Percentiles rank a stretch among this genome's conserved stretches.
These are phyloP conservation scores for Monocercomonoides exilis DNA, from an alignment of 78 protist genomes.

Conservation along the genomic window DNA sequence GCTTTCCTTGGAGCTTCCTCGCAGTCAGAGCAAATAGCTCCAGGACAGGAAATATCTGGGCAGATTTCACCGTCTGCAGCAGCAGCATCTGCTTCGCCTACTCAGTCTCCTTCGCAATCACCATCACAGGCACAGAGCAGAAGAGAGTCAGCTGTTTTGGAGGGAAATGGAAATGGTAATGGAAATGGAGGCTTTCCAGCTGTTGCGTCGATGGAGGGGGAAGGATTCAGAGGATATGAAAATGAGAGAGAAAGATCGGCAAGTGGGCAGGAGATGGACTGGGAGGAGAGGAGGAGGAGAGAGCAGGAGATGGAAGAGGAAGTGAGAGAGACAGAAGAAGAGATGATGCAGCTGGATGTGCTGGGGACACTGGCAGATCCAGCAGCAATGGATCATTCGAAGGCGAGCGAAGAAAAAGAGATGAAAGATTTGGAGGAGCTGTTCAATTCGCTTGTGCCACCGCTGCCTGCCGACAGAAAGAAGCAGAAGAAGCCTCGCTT, in stretches of 20 bases:
- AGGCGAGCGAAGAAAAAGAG: too few species aligned
- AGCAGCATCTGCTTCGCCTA: neutral
- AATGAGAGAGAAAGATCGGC: neutral
- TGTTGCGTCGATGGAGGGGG: neutral
- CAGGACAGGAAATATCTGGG: neutral
- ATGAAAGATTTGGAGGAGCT: too few species aligned
- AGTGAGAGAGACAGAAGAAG: neutral
- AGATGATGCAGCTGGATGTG: neutral
- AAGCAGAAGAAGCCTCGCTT: neutral
- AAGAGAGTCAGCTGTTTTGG: neutral
- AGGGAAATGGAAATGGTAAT: too few species aligned
- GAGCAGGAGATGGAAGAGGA: neutral
- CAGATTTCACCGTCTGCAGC: neutral
- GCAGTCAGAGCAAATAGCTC: neutral
- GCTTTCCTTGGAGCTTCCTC: too few species aligned
- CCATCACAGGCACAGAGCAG: neutral
- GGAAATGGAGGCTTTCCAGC: neutral
- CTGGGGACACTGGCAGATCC: neutral
- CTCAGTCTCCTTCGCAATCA: neutral
- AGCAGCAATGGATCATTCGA: too few species aligned
- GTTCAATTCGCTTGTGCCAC: neutral
- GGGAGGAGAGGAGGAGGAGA: slow-evolving; percentile 8
- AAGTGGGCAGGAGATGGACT: neutral
- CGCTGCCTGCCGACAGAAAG: neutral
- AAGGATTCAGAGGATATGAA: neutral